Percentiles rank a stretch among this genome's conserved stretches.
Conservation (phyloP, 345 rosid species). For the Murraya paniculata region DNA sequence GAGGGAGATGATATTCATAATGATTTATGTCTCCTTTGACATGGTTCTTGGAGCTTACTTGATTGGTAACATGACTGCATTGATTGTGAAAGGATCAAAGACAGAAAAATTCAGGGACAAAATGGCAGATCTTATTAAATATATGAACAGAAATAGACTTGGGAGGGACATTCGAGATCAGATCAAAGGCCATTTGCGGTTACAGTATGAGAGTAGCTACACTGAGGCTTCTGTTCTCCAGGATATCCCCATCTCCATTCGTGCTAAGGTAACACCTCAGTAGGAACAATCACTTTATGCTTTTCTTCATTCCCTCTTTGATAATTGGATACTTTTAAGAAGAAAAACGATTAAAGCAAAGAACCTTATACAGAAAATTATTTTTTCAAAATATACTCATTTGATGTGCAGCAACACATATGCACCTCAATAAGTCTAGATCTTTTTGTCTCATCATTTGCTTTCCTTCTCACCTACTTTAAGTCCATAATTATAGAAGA, state of each 20-base stretch:
- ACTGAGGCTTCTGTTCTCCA: conserved; percentile 80
- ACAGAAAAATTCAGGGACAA: conserved; percentile 93
- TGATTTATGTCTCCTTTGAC: conserved; percentile 89
- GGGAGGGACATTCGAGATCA: conserved; percentile 64
- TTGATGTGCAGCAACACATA: neutral
- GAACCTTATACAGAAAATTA: neutral
- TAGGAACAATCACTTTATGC: neutral
- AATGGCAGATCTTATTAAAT: conserved; percentile 83
- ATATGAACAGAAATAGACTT: conserved; percentile 83
- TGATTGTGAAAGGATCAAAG: conserved; percentile 97
- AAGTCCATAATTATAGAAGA: neutral
- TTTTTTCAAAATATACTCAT: neutral
- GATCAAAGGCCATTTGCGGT: conserved; percentile 70
- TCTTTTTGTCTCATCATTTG: neutral
- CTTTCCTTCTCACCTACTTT: neutral
- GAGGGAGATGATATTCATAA: conserved; percentile 95
- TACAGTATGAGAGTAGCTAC: conserved; percentile 82
- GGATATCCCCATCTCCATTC: conserved; percentile 83
- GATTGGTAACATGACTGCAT: conserved; percentile 96
- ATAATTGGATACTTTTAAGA: neutral
- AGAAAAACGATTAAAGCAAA: neutral
- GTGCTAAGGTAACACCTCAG: conserved; percentile 64
- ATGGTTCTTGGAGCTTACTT: conserved; percentile 97
- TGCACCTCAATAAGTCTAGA: neutral
- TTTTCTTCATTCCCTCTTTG: neutral